Base-by-base conservation (phyloP, 164 flowering plant genomes). In the Houttuynia cordata region DNA sequence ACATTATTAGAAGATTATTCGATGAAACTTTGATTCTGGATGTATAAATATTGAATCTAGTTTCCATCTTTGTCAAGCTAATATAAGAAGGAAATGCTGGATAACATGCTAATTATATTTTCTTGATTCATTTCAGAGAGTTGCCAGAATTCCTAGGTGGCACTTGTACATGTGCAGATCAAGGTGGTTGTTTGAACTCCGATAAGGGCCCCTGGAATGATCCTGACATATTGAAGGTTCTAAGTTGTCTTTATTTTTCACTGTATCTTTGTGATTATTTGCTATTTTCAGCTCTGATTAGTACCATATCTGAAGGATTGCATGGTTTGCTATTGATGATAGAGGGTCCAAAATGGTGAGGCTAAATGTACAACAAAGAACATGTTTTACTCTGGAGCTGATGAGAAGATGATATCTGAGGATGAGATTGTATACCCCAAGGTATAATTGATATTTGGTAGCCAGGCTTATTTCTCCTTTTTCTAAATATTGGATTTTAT, bases 301-400 rank as follows among this genome's bases (percentile, higher is more conserved):
- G 41, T 54, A 47, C 45, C 39, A 42, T 51, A 56, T 13, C 39
- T 56, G 17, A 21, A 8, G 58, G 10, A 24, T 57, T 25, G 9
- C 10, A 13, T 17, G 21, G 9, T 18, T 3, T 57, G 42, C 13
- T 34, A 1, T 24, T 15, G n/a, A 54, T 54, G 30, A 54, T 60
- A 86, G 89, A 79, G 72, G 76, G 85, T 89, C 61, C 86, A 74
- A 8, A 78, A 79, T 69, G 92, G 96, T 1, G 84, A 76, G 15
- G 86, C 82, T 40, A 86, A 78, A 71, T 80, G 86, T 71, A n/a
- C 70, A 0, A 65, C 67, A 65, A 78, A 70, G 60, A 51, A 41
- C 23, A 18, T 65, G 51, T 22, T 49, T 50, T 57, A 66, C 50
- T 62, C 79, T 17, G 68, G 60, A 58, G 70, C 63, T 59, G 83